phyloP scores from a whole-genome alignment of 345 rosid species.

The Melastoma malabathricum region DNA sequence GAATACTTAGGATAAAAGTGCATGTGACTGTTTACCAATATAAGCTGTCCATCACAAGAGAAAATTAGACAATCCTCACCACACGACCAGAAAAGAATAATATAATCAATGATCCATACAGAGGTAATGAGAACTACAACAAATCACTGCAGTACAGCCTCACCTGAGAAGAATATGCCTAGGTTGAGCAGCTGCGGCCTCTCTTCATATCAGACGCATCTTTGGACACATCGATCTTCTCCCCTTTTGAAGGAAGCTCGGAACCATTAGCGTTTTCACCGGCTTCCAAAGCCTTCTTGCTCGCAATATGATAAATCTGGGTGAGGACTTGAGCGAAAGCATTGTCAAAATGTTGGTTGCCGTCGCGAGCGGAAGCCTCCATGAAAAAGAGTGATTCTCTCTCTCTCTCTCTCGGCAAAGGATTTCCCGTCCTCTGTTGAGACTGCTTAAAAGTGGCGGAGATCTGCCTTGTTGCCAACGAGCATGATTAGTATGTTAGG shows the following conservation, averaged over 20 bases:
- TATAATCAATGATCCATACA: not conserved
- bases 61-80: too few relatives aligned
- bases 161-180: slow-evolving; percentile 12
- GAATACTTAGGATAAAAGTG: too few relatives aligned
- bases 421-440: slow-evolving; percentile 74
- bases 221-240: slow-evolving; percentile 64
- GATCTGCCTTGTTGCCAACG: slow-evolving; percentile 82
- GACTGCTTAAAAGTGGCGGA: slow-evolving; percentile 86
- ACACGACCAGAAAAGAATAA: too few relatives aligned
- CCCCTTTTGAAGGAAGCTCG: slow-evolving; percentile 61
- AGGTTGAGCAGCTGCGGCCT: slow-evolving; percentile 80
- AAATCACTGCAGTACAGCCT: too few relatives aligned
- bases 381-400: slow-evolving; percentile 78
- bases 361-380: slow-evolving; percentile 89
- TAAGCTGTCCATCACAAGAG: too few relatives aligned
- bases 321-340: slow-evolving; percentile 86
- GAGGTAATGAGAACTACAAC: not conserved
- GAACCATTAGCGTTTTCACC: slow-evolving; percentile 37
- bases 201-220: slow-evolving; percentile 87
- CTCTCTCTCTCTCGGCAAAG: slow-evolving; percentile 66
- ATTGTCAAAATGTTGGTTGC: slow-evolving; percentile 72
- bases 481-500: slow-evolving; percentile 91
- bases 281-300: slow-evolving; percentile 82
- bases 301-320: slow-evolving; percentile 64
- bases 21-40: too few relatives aligned